These are phyloP conservation scores for Phylloporus sp. DNA, from an alignment of 768 basidiomycete species.

Conservation along the genomic window DNA sequence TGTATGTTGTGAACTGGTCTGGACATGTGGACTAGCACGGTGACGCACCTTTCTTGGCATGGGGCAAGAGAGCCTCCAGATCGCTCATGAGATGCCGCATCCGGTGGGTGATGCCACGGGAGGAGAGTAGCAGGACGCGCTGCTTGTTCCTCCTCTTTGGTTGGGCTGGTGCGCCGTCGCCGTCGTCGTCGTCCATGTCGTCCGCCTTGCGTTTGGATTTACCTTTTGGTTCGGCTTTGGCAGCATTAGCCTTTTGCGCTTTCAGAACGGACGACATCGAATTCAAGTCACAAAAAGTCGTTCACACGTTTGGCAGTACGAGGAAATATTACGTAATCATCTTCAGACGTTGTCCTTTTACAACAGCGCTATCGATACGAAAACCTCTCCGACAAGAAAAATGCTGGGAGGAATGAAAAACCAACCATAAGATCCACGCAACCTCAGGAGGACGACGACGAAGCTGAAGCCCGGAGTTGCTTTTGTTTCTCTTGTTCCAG, in stretches of 20 bases:
- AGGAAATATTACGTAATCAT: conserved; percentile 25
- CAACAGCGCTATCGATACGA: conserved; percentile 10
- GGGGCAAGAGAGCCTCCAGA: conserved; percentile 82
- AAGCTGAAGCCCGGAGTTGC: conserved; percentile 45
- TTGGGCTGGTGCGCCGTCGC: conserved; percentile 38
- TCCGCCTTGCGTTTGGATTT: conserved; percentile 64
- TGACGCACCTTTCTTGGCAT: conserved; percentile 89
- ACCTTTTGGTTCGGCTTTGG: conserved; percentile 38
- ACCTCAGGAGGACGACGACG: conserved; percentile 29
- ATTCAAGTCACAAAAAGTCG: neutral
- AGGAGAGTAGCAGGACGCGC: conserved; percentile 87
- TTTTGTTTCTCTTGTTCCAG: conserved; percentile 89
- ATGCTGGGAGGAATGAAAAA: neutral
- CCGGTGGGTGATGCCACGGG: conserved; percentile 89
- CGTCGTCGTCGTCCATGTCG: conserved; percentile 55
- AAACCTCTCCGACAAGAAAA: conserved; percentile 5
- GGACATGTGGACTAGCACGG: conserved; percentile 1
- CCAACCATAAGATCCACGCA: neutral
- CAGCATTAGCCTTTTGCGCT: conserved; percentile 53
- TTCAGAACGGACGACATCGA: conserved; percentile 64
- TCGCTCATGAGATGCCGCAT: conserved; percentile 99
- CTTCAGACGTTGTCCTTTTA: conserved; percentile 3
- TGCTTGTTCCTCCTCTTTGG: conserved; percentile 85
- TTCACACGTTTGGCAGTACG: neutral
- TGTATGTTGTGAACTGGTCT: conserved; percentile 28